phyloP scores from a whole-genome alignment of 1,284 basidiomycete genomes.

The Sutorius eximius region DNA sequence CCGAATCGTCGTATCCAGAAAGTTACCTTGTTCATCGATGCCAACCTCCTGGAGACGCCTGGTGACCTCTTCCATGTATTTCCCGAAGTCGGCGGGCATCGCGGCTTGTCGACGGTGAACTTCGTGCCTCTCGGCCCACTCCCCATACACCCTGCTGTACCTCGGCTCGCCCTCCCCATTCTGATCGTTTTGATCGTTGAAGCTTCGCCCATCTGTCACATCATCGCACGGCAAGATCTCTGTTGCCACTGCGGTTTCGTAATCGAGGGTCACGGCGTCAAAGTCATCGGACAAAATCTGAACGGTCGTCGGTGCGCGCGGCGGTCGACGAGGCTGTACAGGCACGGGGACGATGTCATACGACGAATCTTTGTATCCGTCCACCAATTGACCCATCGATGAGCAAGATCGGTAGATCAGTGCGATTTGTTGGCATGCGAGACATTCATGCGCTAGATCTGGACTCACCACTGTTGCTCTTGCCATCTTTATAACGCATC shows the following conservation, averaged over 20 bases:
- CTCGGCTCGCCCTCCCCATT: conserved; percentile 13
- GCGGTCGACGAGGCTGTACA: conserved; percentile 21
- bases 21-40: conserved; percentile 32
- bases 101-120: conserved; percentile 23
- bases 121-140: conserved; percentile 33
- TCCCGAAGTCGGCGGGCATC: conserved; percentile 37
- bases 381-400: conserved; percentile 11
- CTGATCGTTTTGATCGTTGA: conserved; percentile 10
- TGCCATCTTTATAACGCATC: conserved; percentile 21
- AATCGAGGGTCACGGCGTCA: conserved; percentile 32
- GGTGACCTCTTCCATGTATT: conserved; percentile 50
- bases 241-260: conserved; percentile 27
- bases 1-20: conserved; percentile 17
- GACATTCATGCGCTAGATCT: neutral
- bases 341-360: conserved; percentile 32
- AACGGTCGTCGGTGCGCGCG: conserved; percentile 35
- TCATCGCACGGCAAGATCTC: conserved; percentile 26
- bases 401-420: conserved; percentile 18
- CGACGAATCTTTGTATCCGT: conserved; percentile 29
- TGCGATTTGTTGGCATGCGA: neutral
- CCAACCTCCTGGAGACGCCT: conserved; percentile 42
- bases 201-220: conserved; percentile 24
- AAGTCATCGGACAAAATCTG: conserved; percentile 33
- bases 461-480: conserved; percentile 28
- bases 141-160: conserved; percentile 34